Conservation (phyloP, 2,329 filamentous ascomycete genomes). For the Fusarium pseudocircinatum region DNA sequence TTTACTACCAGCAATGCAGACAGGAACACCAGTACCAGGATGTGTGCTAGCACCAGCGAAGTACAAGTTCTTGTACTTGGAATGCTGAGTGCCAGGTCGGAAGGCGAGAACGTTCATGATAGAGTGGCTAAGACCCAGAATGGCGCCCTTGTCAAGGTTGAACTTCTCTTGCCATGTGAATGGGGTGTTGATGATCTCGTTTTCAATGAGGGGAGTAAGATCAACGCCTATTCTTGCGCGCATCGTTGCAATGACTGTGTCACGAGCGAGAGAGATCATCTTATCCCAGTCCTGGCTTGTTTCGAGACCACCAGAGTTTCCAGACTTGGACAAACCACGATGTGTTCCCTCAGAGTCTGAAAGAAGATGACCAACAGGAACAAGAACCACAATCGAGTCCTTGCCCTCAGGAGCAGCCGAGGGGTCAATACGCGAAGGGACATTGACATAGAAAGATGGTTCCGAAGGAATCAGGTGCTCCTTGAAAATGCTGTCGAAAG, state of each 20-base stretch:
- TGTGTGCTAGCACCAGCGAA: slow-evolving; percentile 82
- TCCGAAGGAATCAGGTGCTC: slow-evolving; percentile 71
- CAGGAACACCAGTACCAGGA: slow-evolving; percentile 79
- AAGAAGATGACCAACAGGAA: slow-evolving; percentile 74
- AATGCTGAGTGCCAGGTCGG: slow-evolving; percentile 66
- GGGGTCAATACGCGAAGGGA: slow-evolving; percentile 74
- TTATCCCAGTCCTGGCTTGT: slow-evolving; percentile 57
- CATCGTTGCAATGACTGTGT: slow-evolving; percentile 70
- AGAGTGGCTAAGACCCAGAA: slow-evolving; percentile 75
- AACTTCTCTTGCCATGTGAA: slow-evolving; percentile 71
- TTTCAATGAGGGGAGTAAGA: slow-evolving; percentile 57
- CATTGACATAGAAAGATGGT: slow-evolving; percentile 81
- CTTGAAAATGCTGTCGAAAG: slow-evolving; percentile 81
- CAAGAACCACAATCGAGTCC: slow-evolving; percentile 75
- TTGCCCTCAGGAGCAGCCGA: slow-evolving; percentile 72
- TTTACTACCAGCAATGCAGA: slow-evolving; percentile 75
- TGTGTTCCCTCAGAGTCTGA: slow-evolving; percentile 29
- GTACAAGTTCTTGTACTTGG: slow-evolving; percentile 63
- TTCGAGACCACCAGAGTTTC: background rate
- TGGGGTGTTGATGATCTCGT: slow-evolving; percentile 75
- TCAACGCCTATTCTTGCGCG: slow-evolving; percentile 67
- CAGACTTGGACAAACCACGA: slow-evolving; percentile 15
- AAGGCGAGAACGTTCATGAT: slow-evolving; percentile 80
- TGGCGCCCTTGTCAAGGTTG: slow-evolving; percentile 80
- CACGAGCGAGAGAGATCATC: slow-evolving; percentile 68